phyloP scores from a whole-genome alignment of 371 early-diverging fungal species.

The Parasitella parasitica region DNA sequence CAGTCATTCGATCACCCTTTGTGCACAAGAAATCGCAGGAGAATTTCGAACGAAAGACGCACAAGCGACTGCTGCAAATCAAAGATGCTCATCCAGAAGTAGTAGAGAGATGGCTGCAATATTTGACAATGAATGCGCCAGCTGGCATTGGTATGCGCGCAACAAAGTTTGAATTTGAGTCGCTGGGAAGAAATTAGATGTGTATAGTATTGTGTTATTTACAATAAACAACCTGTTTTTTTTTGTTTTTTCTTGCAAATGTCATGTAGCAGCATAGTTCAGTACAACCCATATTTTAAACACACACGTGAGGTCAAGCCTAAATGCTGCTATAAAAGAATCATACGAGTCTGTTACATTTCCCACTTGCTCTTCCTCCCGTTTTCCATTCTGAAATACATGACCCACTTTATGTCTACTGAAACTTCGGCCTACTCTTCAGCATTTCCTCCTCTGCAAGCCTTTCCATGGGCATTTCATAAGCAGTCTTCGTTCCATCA shows the following conservation, averaged over 20 bases:
- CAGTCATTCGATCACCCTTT: constrained; percentile 92
- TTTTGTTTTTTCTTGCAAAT: too few species aligned
- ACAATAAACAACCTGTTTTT: background rate
- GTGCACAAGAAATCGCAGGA: constrained; percentile 96
- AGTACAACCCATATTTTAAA: background rate
- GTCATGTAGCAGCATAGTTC: background rate
- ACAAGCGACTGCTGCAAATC: constrained; percentile 81
- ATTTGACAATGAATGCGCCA: constrained; percentile 73
- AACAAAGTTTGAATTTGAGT: constrained; percentile 68
- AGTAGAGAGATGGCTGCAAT: constrained; percentile 75
- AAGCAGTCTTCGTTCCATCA: background rate
- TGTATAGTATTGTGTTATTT: background rate
- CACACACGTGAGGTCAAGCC: constrained; percentile 4
- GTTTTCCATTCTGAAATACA: background rate
- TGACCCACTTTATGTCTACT: background rate
- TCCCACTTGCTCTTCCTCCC: background rate
- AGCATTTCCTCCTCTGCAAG: constrained; percentile 28
- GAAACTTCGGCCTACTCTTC: constrained; percentile 9
- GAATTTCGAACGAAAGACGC: constrained; percentile 91
- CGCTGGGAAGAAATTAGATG: constrained; percentile 28
- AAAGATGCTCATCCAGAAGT: constrained; percentile 80
- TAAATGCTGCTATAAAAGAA: background rate
- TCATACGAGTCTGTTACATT: constrained; percentile 6
- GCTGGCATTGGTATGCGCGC: constrained; percentile 79
- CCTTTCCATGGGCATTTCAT: constrained; percentile 12